Percentiles rank a stretch among this genome's conserved stretches.
These are phyloP conservation scores for Boletellus sp. DNA, from an alignment of 768 basidiomycete genomes.

Conservation along the genomic window DNA sequence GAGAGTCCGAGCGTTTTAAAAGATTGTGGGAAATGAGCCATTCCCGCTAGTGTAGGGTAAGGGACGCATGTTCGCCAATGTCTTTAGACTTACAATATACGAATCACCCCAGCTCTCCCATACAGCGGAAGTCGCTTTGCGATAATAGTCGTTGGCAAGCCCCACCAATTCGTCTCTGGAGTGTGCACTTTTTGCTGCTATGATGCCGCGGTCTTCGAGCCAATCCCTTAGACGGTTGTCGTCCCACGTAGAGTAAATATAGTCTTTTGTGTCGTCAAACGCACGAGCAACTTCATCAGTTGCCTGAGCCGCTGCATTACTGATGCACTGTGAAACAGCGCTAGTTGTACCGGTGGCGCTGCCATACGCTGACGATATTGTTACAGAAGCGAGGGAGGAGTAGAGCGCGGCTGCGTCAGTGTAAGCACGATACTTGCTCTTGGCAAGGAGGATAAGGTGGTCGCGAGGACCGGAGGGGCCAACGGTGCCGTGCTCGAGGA, in stretches of 20 bases:
- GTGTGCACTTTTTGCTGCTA: slow-evolving; percentile 53
- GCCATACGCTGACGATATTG: slow-evolving; percentile 51
- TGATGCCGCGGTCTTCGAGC: slow-evolving; percentile 69
- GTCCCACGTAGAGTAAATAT: slow-evolving; percentile 87
- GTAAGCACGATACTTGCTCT: slow-evolving; percentile 62
- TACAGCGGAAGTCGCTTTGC: slow-evolving; percentile 54
- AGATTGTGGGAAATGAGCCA: slow-evolving; percentile 84
- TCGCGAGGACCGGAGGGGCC: slow-evolving; percentile 77
- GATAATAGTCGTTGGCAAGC: slow-evolving; percentile 69
- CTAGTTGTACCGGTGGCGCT: slow-evolving; percentile 35
- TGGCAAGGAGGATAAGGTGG: slow-evolving; percentile 74
- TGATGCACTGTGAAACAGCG: slow-evolving; percentile 39
- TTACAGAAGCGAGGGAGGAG: slow-evolving; percentile 44
- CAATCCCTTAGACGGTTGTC: slow-evolving; percentile 69
- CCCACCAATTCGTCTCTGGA: slow-evolving; percentile 64
- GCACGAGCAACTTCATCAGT: slow-evolving; percentile 46
- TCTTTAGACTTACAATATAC: slow-evolving; percentile 55
- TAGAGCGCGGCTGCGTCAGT: slow-evolving; percentile 56
- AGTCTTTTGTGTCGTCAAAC: slow-evolving; percentile 78
- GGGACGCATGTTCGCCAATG: background rate
- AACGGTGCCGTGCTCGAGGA: slow-evolving; percentile 85
- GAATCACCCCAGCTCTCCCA: slow-evolving; percentile 88
- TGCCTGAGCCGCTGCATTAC: slow-evolving; percentile 47
- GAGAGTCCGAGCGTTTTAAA: slow-evolving; percentile 56
- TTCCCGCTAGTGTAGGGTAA: slow-evolving; percentile 46